Conservation (phyloP, 176 grass and related monocot species). For the Saccharum spontaneum region DNA sequence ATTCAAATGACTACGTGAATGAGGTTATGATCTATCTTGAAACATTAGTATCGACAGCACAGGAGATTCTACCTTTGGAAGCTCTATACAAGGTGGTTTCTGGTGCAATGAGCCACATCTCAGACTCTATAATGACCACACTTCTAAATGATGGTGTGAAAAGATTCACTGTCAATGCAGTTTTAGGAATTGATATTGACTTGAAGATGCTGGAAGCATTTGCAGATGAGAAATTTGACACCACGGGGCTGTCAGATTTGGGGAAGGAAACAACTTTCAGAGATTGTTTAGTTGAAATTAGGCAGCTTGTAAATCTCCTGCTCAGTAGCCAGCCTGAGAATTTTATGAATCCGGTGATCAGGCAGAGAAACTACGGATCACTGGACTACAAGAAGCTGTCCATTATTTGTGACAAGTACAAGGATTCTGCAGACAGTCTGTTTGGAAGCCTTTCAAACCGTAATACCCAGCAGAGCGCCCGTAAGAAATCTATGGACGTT, state of each 20-base stretch:
- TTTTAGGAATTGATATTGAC: constrained; percentile 76
- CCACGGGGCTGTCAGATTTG: constrained; percentile 54
- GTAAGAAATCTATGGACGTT: constrained; percentile 93
- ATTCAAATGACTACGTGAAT: constrained; percentile 85
- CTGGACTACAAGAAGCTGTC: constrained; percentile 90
- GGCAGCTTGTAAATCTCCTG: constrained; percentile 88
- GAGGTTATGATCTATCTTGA: constrained; percentile 84
- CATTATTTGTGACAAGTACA: constrained; percentile 79
- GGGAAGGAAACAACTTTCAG: constrained; percentile 75
- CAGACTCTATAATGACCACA: constrained; percentile 71
- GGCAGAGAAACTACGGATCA: constrained; percentile 74
- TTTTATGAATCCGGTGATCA: constrained; percentile 92
- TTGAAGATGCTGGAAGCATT: constrained; percentile 77
- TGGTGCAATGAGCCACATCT: constrained; percentile 74
- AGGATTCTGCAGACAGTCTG: constrained; percentile 69
- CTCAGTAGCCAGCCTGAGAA: constrained; percentile 93
- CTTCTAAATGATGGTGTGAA: constrained; percentile 81
- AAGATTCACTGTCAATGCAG: constrained; percentile 80
- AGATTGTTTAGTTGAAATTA: constrained; percentile 79
- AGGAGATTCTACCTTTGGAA: constrained; percentile 74
- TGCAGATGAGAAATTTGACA: constrained; percentile 78
- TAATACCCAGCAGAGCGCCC: constrained; percentile 67
- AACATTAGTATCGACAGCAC: constrained; percentile 60
- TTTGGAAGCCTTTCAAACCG: constrained; percentile 80
- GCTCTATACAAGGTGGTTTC: constrained; percentile 76